Evolutionary conservation across 73 alveolate species (phyloP).

Genomic region (Diophrys sp.): DNA sequence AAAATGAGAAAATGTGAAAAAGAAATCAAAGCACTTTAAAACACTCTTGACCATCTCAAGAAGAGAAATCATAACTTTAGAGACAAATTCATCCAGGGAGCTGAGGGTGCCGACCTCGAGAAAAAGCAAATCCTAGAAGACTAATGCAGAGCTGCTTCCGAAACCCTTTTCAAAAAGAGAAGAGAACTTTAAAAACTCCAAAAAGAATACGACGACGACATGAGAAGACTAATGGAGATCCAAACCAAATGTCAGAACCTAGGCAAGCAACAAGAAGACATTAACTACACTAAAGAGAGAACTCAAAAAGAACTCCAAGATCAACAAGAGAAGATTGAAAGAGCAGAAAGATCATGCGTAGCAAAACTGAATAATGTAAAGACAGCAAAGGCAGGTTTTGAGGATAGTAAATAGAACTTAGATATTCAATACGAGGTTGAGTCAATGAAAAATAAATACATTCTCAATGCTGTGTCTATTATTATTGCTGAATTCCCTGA

Average conservation of each 20-base stretch:
- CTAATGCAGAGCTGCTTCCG: slow-evolving; percentile 90
- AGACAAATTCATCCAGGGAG: slow-evolving; percentile 65
- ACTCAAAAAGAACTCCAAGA: slow-evolving; percentile 44
- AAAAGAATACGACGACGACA: slow-evolving; percentile 76
- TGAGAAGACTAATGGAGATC: slow-evolving; percentile 69
- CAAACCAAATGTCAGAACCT: slow-evolving; percentile 60
- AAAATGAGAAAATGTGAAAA: slow-evolving; percentile 94
- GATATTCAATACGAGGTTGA: slow-evolving; percentile 52
- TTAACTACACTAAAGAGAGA: slow-evolving; percentile 30
- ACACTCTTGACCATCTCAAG: slow-evolving; percentile 86
- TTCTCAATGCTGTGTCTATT: slow-evolving; percentile 55
- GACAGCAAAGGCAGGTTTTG: slow-evolving; percentile 38
- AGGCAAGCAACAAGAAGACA: slow-evolving; percentile 48
- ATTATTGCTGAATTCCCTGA: slow-evolving; percentile 63
- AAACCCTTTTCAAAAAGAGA: slow-evolving; percentile 82
- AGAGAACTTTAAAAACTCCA: slow-evolving; percentile 64
- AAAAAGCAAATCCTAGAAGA: slow-evolving; percentile 71
- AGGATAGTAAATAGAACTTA: slow-evolving; percentile 38
- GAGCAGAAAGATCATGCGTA: slow-evolving; percentile 33
- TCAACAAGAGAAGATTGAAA: slow-evolving; percentile 47
- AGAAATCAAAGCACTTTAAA: slow-evolving; percentile 89
- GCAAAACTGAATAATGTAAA: slow-evolving; percentile 36
- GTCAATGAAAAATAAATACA: slow-evolving; percentile 38
- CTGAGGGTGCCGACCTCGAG: slow-evolving; percentile 68
- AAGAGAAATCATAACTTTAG: slow-evolving; percentile 83